Conservation (phyloP, 2,329 filamentous ascomycete genomes). For the Scortechinia acanthostroma region DNA sequence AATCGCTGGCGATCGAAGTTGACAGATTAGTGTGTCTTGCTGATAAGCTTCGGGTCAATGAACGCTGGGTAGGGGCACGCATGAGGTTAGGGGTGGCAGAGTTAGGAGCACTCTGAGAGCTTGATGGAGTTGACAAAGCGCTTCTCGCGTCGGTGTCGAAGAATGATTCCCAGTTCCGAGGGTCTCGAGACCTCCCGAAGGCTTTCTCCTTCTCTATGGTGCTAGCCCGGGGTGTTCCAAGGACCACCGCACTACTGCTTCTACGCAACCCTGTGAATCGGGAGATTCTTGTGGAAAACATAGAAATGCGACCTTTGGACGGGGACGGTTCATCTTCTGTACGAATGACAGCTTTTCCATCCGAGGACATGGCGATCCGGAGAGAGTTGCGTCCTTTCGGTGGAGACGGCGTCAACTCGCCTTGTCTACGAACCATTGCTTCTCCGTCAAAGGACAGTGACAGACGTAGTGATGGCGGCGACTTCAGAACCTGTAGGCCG, state of each 20-base stretch:
- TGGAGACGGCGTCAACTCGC: not conserved
- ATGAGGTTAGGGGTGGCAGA: not conserved
- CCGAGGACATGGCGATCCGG: not conserved
- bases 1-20: not conserved
- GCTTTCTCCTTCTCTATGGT: not conserved
- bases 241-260: not conserved
- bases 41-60: not conserved
- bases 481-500: not conserved
- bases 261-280: not conserved
- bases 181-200: not conserved
- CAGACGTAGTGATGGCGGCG: not conserved
- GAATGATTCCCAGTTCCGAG: constrained; percentile 1
- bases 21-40: not conserved
- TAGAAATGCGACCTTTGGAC: not conserved
- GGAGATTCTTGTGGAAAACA: not conserved
- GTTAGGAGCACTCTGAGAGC: not conserved
- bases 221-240: not conserved
- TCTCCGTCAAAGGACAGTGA: constrained; percentile 1
- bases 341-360: constrained; percentile 2
- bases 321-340: not conserved
- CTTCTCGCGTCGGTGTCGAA: not conserved
- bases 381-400: not conserved
- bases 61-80: not conserved
- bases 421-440: not conserved
- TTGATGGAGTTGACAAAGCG: not conserved